These are phyloP conservation scores for Beta vulgaris DNA, from an alignment of 148 eudicot genomes.

Conservation along the genomic window DNA sequence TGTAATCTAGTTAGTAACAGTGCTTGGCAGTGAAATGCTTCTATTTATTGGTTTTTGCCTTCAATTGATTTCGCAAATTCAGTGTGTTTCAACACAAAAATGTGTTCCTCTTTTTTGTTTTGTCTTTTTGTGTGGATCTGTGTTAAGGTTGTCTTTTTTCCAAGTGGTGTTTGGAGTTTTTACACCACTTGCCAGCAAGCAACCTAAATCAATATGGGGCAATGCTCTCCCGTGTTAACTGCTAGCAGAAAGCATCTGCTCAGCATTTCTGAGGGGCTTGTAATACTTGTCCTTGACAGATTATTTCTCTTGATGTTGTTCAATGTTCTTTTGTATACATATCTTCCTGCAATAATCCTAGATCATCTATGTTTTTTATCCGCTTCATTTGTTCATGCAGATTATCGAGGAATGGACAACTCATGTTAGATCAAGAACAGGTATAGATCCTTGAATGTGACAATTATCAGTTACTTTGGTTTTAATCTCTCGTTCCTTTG, in stretches of 20 bases:
- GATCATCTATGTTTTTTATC: neutral
- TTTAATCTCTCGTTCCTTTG: neutral
- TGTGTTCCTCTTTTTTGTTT: neutral
- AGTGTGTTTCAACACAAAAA: neutral
- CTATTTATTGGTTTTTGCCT: neutral
- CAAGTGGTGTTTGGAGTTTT: constrained; percentile 69
- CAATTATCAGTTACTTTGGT: neutral
- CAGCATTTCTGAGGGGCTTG: constrained; percentile 24
- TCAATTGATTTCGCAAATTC: neutral
- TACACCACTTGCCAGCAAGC: constrained; percentile 85
- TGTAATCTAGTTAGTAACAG: neutral
- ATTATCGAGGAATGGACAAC: constrained; percentile 73
- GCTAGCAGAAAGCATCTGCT: constrained; percentile 20
- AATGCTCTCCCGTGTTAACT: constrained; percentile 19
- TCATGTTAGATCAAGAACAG: constrained; percentile 58
- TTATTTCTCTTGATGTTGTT: constrained; percentile 1
- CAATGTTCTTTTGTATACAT: neutral
- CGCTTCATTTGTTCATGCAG: constrained; percentile 36
- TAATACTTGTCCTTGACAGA: constrained; percentile 40
- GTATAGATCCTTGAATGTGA: constrained; percentile 27
- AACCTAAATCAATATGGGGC: constrained; percentile 56
- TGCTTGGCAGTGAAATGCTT: neutral
- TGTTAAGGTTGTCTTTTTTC: constrained; percentile 55
- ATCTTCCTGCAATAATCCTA: neutral
- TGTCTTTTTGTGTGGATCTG: neutral